Conservation (phyloP, 1,139 yeast species). For the Zygosaccharomyces pseudobailii region DNA sequence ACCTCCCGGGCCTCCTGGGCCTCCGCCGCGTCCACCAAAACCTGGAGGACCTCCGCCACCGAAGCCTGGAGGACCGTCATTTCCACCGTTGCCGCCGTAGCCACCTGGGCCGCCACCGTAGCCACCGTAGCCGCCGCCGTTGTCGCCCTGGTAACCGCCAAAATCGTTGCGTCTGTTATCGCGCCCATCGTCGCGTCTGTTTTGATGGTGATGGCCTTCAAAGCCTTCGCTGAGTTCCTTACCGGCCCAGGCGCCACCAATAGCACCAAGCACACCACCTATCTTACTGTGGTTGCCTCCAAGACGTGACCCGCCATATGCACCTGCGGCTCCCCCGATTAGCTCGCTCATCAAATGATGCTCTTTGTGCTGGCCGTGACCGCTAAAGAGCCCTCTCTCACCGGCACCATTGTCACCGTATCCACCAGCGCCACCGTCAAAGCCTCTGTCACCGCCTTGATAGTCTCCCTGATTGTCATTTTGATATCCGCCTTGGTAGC, state of each 20-base stretch:
- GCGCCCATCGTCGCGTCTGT: not conserved
- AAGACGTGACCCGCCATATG: constrained; percentile 39
- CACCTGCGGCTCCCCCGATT: constrained; percentile 61
- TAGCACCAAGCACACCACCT: constrained; percentile 54
- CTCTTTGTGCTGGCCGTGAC: not conserved
- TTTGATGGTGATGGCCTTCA: constrained; percentile 24
- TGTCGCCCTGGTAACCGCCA: not conserved
- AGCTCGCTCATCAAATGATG: constrained; percentile 37
- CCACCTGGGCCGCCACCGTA: constrained; percentile 1
- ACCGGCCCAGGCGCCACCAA: constrained; percentile 58
- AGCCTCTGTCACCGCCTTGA: constrained; percentile 26
- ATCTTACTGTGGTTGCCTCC: constrained; percentile 45
- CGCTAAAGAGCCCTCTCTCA: constrained; percentile 49
- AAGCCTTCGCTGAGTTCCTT: constrained; percentile 47
- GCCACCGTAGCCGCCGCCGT: not conserved
- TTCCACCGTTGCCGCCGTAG: constrained; percentile 12
- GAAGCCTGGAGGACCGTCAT: constrained; percentile 9
- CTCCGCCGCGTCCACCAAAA: too few species aligned
- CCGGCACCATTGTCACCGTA: constrained; percentile 30
- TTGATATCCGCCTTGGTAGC: constrained; percentile 28
- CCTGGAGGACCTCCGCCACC: not conserved
- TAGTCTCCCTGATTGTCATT: constrained; percentile 29
- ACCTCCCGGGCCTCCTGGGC: not conserved
- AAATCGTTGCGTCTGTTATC: not conserved
- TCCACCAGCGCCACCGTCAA: constrained; percentile 6